Conservation (phyloP, 805 yeast genomes). For the Candida maesae region DNA sequence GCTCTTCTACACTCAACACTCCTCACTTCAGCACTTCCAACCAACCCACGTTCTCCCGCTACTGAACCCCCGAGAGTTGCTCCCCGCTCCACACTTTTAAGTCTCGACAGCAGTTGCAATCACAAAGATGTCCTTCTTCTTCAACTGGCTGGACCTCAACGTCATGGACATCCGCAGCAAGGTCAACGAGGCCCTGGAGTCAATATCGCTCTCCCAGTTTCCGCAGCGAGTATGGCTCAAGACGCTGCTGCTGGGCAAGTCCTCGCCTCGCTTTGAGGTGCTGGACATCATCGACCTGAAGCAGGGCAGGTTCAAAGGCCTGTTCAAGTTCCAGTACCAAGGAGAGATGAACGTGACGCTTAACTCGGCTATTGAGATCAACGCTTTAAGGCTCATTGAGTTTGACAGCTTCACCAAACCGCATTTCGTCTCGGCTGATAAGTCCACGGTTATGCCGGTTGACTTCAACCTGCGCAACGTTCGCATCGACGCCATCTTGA, state of each 20-base stretch:
- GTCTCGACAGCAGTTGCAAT: background rate
- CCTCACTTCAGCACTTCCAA: background rate
- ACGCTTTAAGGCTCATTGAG: slow-evolving; percentile 23
- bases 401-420: slow-evolving; percentile 28
- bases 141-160: slow-evolving; percentile 24
- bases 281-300: slow-evolving; percentile 23
- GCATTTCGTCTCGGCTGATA: slow-evolving; percentile 21
- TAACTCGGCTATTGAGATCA: slow-evolving; percentile 24
- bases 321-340: slow-evolving; percentile 23
- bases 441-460: slow-evolving; percentile 26
- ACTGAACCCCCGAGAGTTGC: too few relatives aligned
- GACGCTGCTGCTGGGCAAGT: slow-evolving; percentile 14
- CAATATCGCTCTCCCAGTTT: slow-evolving; percentile 15
- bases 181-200: slow-evolving; percentile 22
- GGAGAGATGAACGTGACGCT: slow-evolving; percentile 20
- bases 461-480: slow-evolving; percentile 20
- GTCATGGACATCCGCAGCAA: slow-evolving; percentile 20
- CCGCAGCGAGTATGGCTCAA: slow-evolving; percentile 21
- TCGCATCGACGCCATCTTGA: slow-evolving; percentile 20
- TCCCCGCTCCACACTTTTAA: too few relatives aligned
- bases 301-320: slow-evolving; percentile 20
- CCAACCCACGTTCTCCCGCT: background rate
- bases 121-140: slow-evolving; percentile 27
- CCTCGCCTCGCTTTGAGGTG: slow-evolving; percentile 21
- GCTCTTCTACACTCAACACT: background rate